Evolutionary conservation across 176 grass and related monocot species (phyloP), one percentile per base, ranked within the genome.

Genomic region (Carex scoparia): DNA sequence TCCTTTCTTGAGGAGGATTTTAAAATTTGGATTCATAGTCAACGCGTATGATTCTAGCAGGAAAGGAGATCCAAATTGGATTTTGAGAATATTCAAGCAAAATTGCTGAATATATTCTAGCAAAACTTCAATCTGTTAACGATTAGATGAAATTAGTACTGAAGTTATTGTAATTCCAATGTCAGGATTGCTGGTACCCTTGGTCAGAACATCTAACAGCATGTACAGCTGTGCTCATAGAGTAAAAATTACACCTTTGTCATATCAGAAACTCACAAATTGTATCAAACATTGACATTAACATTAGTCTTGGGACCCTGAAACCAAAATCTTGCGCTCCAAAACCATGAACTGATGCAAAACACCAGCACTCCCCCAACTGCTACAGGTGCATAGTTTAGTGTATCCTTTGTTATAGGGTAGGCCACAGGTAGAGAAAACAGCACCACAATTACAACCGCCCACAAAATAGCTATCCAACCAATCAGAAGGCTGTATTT

Each of bases 341-440:
- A 44, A 31, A 92, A 42, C 94, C 91, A 94, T 0, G 88, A 75
- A 7, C 40, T 37, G 0, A 94, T 51, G 0, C 65, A 75, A 11
- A 94, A 88, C 6, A 97, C 1, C 13, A 97, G 10, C 44, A 97
- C 80, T 5, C 94, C 91, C 0, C 91, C 91, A 33, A 97, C 85
- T 28, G 88, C 67, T 3, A 94, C 90, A 1, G 94, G 94, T 9
- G 90, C 87, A 68, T 97, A 97, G 80, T 97, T 97, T 83, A 97
- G 87, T 18, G 55, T 87, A n/a, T 89, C 88, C 49, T 84, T 73
- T 9, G 42, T 86, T 6, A 97, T 65, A 0, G 91, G 94, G 51
- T 97, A 97, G 1, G 89, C 88, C 4, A 97, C 91, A 0, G 91
- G 94, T 35, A 97, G n/a, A 1, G 91, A 97, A 82, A 97, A 97